Base-by-base conservation (phyloP, 2,329 filamentous ascomycete species). In the Epichloe elymi region DNA sequence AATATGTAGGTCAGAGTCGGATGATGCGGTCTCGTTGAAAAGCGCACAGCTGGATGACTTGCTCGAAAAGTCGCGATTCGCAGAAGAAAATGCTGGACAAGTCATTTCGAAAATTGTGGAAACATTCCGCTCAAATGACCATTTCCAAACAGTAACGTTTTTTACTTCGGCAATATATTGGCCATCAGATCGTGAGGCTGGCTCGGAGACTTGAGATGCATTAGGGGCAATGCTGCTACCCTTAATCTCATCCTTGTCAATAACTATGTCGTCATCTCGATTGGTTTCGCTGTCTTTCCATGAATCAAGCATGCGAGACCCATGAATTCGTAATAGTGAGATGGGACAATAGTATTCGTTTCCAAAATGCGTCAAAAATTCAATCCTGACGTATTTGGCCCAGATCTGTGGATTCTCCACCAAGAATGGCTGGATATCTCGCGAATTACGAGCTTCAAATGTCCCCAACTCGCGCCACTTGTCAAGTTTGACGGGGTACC, bases 261-360 rank as follows among this genome's bases (percentile, higher is more conserved):
- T 46, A 67, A 71, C 68, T 35, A 79, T 73, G 17, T 80, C 78
- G 15, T 85, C 80, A n/a, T 83, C 78, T 51, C 79, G 78, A 15
- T 75, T 72, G 40, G 75, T 72, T 56, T 94, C 88, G 51, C 86
- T 83, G 51, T 95, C 86, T 63, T 91, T 88, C 71, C 86, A 88
- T 51, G 91, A 90, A 64, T 98, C 89, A 60, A 97, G 80, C 82
- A 98, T 86, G 73, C 95, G 93, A 0, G 91, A 95, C 6, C 93
- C 93, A 67, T 98, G 93, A 5, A 98, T 86, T 50, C 93, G 81
- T 49, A 98, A 73, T 17, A 98, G 70, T 54, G 91, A 96, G 15
- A 98, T 73, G 0, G 93, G 93, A 61, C 93, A 98, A 65, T 95
- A 98, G 65, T 87, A 98, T 64, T 98, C 93, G 59, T 90, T 95